Base-by-base conservation (phyloP, 1,139 yeast genomes). In the Geotrichum siamense region DNA sequence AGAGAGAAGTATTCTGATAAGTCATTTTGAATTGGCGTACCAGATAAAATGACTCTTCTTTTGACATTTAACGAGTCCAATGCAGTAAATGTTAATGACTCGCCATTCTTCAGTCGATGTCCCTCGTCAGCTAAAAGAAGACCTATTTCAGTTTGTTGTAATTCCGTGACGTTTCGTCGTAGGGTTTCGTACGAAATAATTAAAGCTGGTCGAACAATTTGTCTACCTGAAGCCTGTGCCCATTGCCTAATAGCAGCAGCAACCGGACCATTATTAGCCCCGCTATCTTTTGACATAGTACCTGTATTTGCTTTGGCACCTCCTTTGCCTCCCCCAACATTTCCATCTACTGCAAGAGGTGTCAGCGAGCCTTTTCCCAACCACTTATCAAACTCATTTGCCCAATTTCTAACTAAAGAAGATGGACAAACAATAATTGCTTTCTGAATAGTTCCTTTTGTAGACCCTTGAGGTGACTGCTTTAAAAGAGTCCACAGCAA, bases 11-110 rank as follows among this genome's bases (percentile, higher is more conserved):
- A 91, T 63, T 91, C 99, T 1, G 96, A 82, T 36, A 91, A 70
- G 67, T 93, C 98, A 59, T 91, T 91, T 61, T 91, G 99, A 52
- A 91, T 91, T 0, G 99, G 99, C 0, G 99, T 91, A 39, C 99
- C 99, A 0, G 96, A 86, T 28, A 91, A 67, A 52, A 91, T 91
- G 8, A 91, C 96, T 53, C 99, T 74, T 57, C 98, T 70, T 42
- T 81, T 79, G 60, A 95, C 91, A 44, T 81, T 77, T 44, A 91
- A 71, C 12, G 91, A 77, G 59, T 86, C 82, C 42, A 91, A 70
- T 0, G 97, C 87, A 0, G 89, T 85, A 56, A 89, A 91, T 0
- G 98, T 93, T 47, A 83, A 74, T 0, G 96, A 87, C 30, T 91
- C 98, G 21, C 96, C 95, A 61, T 93, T 91, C 58, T 91, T 91